These are phyloP conservation scores for Neofusicoccum umdonicola DNA, from an alignment of 2,329 filamentous ascomycete genomes.

Conservation along the genomic window DNA sequence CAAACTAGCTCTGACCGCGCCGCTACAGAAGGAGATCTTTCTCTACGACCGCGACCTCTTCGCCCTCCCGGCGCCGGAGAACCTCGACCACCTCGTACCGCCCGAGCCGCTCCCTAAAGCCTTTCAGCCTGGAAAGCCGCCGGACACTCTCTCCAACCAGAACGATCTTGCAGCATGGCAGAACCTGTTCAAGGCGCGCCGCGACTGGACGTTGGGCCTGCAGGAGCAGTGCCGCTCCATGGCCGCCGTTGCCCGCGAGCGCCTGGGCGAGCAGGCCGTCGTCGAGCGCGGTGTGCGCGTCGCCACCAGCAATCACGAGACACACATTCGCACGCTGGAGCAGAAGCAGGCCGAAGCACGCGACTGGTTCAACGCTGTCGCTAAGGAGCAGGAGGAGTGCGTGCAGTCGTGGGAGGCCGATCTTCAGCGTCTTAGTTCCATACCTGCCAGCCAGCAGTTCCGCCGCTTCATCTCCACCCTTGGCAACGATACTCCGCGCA, in stretches of 20 bases:
- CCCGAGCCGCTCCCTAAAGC: constrained; percentile 56
- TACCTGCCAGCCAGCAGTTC: constrained; percentile 66
- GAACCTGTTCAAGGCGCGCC: constrained; percentile 75
- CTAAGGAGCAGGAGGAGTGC: constrained; percentile 65
- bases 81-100: constrained; percentile 46
- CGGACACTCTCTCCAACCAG: constrained; percentile 79
- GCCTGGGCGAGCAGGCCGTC: constrained; percentile 70
- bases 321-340: constrained; percentile 69
- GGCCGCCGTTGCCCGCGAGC: constrained; percentile 59
- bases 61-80: constrained; percentile 47
- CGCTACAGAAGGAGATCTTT: constrained; percentile 74
- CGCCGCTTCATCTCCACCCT: constrained; percentile 44
- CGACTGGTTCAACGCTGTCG: constrained; percentile 66
- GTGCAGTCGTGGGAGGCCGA: constrained; percentile 67
- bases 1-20: constrained; percentile 4
- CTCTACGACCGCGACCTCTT: constrained; percentile 75
- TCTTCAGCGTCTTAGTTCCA: constrained; percentile 61
- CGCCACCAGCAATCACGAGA: constrained; percentile 79
- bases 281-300: constrained; percentile 80
- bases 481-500: constrained; percentile 19
- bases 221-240: constrained; percentile 67
- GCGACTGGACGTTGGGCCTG: constrained; percentile 73
- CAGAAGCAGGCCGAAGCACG: constrained; percentile 69
- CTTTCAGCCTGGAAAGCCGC: constrained; percentile 61
- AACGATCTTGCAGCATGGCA: constrained; percentile 86